These are phyloP conservation scores for Theobroma grandiflorum DNA, from an alignment of 441 rosid species.

Conservation along the genomic window DNA sequence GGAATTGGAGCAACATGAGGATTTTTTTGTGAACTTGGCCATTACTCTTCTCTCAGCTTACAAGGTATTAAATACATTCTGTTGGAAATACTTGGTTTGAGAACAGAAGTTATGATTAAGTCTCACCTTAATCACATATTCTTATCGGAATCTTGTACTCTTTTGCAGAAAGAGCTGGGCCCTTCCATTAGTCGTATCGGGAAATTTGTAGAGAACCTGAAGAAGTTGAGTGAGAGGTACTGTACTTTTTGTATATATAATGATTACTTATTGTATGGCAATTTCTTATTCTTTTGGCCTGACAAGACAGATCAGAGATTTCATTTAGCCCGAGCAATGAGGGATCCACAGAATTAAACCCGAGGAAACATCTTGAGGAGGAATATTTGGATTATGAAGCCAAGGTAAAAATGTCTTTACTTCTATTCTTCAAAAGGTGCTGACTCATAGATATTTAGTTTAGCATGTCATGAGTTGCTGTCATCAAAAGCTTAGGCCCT, in stretches of 20 bases:
- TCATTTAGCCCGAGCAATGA: slow-evolving; percentile 52
- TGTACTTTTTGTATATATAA: slow-evolving; percentile 21
- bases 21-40: slow-evolving; percentile 73
- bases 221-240: slow-evolving; percentile 78
- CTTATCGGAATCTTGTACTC: slow-evolving; percentile 15
- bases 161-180: slow-evolving; percentile 79
- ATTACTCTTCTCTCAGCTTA: slow-evolving; percentile 69
- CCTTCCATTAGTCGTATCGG: slow-evolving; percentile 76
- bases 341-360: slow-evolving; percentile 61
- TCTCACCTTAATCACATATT: not conserved
- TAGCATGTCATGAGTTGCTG: not conserved
- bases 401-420: slow-evolving; percentile 57
- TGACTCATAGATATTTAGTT: not conserved
- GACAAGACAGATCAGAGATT: slow-evolving; percentile 63
- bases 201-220: slow-evolving; percentile 89
- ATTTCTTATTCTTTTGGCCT: slow-evolving; percentile 28
- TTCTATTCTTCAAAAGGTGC: not conserved
- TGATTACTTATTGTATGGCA: slow-evolving; percentile 24
- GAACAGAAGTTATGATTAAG: not conserved
- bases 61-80: slow-evolving; percentile 58
- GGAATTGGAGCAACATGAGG: slow-evolving; percentile 88
- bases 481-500: not conserved
- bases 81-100: slow-evolving; percentile 11
- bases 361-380: slow-evolving; percentile 89
- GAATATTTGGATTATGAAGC: slow-evolving; percentile 92